These are phyloP conservation scores for Colletotrichum higginsianum DNA, from an alignment of 2,329 filamentous ascomycete genomes.

Conservation along the genomic window DNA sequence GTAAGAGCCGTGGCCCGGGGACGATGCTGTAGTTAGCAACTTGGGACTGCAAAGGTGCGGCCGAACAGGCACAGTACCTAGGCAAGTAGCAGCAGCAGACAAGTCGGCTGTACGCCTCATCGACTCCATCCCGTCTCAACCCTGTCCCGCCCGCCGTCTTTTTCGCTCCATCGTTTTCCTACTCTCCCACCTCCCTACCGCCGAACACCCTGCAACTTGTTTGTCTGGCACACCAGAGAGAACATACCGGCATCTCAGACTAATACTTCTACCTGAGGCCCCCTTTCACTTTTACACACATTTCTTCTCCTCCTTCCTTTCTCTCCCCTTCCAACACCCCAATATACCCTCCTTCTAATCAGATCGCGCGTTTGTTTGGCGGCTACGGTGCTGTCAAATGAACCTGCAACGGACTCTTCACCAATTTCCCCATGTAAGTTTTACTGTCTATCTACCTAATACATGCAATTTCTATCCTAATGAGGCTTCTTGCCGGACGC, in stretches of 20 bases:
- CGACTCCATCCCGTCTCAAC: slow-evolving; percentile 39
- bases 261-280: slow-evolving; percentile 40
- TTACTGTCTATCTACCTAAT: not conserved
- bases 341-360: slow-evolving; percentile 36
- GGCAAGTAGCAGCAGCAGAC: too few species aligned
- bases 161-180: not conserved
- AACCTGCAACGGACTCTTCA: slow-evolving; percentile 86
- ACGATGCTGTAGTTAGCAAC: slow-evolving; percentile 3
- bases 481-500: not conserved
- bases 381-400: slow-evolving; percentile 92
- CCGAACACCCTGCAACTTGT: slow-evolving; percentile 6
- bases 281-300: slow-evolving; percentile 10
- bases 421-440: slow-evolving; percentile 75
- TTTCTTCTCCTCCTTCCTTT: not conserved
- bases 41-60: slow-evolving; percentile 3
- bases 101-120: slow-evolving; percentile 34
- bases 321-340: slow-evolving; percentile 46
- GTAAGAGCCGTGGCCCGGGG: slow-evolving; percentile 13
- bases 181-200: slow-evolving; percentile 10
- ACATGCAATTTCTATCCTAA: not conserved
- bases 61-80: not conserved
- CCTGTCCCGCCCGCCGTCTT: slow-evolving; percentile 6
- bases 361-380: slow-evolving; percentile 90
- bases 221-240: slow-evolving; percentile 15
- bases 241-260: slow-evolving; percentile 32